Percentiles rank a stretch among this genome's conserved stretches.
Conservation (phyloP, 2,329 filamentous ascomycete species). For the Penicillium sp. region DNA sequence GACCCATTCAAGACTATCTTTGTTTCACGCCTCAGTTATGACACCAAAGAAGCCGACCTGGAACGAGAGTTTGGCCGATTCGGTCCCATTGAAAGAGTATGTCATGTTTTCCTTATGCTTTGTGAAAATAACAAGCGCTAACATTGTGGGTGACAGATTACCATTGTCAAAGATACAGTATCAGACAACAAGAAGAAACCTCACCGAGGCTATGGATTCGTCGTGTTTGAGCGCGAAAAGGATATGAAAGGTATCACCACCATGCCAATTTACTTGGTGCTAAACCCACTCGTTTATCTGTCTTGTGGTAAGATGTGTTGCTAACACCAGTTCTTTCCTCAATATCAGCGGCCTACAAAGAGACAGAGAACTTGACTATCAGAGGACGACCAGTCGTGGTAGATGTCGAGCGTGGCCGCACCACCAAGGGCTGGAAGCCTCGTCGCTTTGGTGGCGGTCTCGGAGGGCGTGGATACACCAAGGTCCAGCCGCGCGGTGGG, state of each 20-base stretch:
- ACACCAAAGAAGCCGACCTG: constrained; percentile 82
- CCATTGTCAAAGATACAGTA: constrained; percentile 72
- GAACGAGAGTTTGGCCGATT: constrained; percentile 92
- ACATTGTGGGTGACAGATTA: constrained; percentile 59
- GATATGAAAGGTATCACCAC: constrained; percentile 88
- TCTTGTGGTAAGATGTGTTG: constrained; percentile 25
- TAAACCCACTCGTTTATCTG: background rate
- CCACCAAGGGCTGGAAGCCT: constrained; percentile 89
- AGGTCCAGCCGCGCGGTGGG: constrained; percentile 69
- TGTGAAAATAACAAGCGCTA: constrained; percentile 13
- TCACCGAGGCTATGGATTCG: constrained; percentile 89
- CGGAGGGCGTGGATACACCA: constrained; percentile 90
- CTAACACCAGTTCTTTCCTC: constrained; percentile 39
- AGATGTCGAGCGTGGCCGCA: constrained; percentile 93
- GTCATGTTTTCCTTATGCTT: constrained; percentile 26
- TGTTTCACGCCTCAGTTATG: constrained; percentile 84
- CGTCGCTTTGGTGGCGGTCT: constrained; percentile 87
- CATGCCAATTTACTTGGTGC: constrained; percentile 12
- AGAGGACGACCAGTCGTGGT: constrained; percentile 89
- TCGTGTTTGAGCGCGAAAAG: constrained; percentile 94
- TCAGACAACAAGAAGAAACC: constrained; percentile 72
- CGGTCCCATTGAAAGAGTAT: constrained; percentile 86
- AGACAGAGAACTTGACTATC: constrained; percentile 84
- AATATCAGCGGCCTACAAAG: constrained; percentile 82
- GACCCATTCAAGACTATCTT: constrained; percentile 96